Evolutionary conservation across 768 basidiomycete genomes (phyloP), one percentile per base, ranked within the genome.

Genomic region (Kwoniella pini): DNA sequence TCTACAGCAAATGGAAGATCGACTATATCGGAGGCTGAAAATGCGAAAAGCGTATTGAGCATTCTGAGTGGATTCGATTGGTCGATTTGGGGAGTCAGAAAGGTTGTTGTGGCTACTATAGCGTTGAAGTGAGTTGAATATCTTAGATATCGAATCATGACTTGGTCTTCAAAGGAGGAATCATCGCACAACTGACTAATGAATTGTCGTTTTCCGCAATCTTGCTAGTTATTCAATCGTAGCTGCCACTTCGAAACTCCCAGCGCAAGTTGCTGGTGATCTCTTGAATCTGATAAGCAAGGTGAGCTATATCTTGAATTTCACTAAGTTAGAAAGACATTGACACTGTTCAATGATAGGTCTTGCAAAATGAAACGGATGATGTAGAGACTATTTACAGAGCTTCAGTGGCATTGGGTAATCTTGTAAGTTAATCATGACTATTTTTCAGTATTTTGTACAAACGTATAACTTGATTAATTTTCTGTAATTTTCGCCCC

Each of bases 41-140:
- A 69, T 43, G 66, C 70, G 21, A 54, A 54, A 0, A 68, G 71
- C 28, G 65, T 76, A 19, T 36, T 79, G 22, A 82, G 82, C 48
- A 79, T 80, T 27, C 68, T 91, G 52, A 70, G 75, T 26, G 82
- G 80, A 5, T 81, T 84, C 0, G 87, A 86, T 58, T 74, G 80
- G 19, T 78, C 80, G 3, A 79, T 90, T 68, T 84, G 83, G 38
- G 93, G 90, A 77, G 80, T 82, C 3, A 88, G 88, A 49, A 84
- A 89, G 28, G 82, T 91, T 3, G 88, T 91, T 0, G 72, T 93
- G 46, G 86, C 89, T 3, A 94, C 93, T 0, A 80, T 93, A 33
- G 78, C 90, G 30, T 87, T 97, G 80, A 98, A 98, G 95, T 98
- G 67, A 69, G 88, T 82, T 19, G 4, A 38, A 2, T 10, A 38